Conservation (phyloP, 768 basidiomycete genomes). For the Tricholoma matsutake region DNA sequence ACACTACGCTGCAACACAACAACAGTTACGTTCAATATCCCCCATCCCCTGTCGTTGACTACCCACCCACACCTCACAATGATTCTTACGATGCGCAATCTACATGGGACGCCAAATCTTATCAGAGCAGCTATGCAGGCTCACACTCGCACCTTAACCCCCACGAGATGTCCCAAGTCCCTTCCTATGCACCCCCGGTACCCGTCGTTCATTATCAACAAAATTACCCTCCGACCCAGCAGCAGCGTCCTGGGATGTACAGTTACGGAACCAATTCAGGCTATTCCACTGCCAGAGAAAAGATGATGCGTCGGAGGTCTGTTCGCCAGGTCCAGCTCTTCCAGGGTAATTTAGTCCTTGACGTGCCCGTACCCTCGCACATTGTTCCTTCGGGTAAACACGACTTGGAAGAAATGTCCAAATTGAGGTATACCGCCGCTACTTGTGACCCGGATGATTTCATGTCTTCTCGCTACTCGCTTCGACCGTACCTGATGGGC, state of each 20-base stretch:
- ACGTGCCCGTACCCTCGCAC: slow-evolving; percentile 74
- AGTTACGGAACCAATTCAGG: slow-evolving; percentile 48
- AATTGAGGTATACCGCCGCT: slow-evolving; percentile 85
- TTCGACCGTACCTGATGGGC: slow-evolving; percentile 74
- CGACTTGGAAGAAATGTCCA: slow-evolving; percentile 70
- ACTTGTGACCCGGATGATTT: slow-evolving; percentile 91
- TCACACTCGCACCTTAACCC: slow-evolving; percentile 74
- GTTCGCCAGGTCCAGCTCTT: slow-evolving; percentile 76
- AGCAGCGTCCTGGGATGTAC: slow-evolving; percentile 44
- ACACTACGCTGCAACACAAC: slow-evolving; percentile 25
- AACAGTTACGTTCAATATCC: slow-evolving; percentile 19
- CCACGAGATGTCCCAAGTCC: slow-evolving; percentile 56
- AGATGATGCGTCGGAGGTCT: slow-evolving; percentile 79
- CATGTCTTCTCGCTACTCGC: slow-evolving; percentile 70
- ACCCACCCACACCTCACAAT: slow-evolving; percentile 37
- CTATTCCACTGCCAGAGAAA: slow-evolving; percentile 68
- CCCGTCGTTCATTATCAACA: slow-evolving; percentile 51
- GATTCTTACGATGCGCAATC: slow-evolving; percentile 40
- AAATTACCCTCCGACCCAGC: slow-evolving; percentile 61
- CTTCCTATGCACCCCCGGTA: slow-evolving; percentile 43
- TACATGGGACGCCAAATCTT: slow-evolving; percentile 57
- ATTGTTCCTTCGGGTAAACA: slow-evolving; percentile 69
- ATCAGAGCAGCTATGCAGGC: slow-evolving; percentile 61
- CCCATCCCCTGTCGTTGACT: slow-evolving; percentile 29
- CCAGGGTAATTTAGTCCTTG: slow-evolving; percentile 82